Evolutionary conservation across 352 stramenopile species (phyloP).

Genomic region (Globisporangium acanthophoron): DNA sequence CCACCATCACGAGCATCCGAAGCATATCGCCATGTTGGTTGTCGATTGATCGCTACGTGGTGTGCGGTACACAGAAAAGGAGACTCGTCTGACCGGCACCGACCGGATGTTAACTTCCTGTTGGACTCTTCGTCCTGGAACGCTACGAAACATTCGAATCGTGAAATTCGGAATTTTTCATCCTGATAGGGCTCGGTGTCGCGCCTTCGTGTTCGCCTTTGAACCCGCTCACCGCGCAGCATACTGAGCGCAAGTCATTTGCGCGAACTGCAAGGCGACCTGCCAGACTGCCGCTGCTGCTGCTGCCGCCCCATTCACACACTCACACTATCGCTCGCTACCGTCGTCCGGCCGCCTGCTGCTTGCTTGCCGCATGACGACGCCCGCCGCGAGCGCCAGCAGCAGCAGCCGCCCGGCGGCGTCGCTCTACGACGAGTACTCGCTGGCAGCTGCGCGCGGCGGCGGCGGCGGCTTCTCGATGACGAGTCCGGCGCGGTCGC

Average conservation of each 20-base stretch:
- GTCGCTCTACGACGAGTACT: slow-evolving; percentile 69
- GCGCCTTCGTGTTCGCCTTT: background rate
- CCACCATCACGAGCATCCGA: too few species aligned
- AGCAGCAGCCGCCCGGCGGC: background rate
- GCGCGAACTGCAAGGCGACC: background rate
- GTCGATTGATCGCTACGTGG: too few species aligned
- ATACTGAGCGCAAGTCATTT: background rate
- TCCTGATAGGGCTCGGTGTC: slow-evolving; percentile 1
- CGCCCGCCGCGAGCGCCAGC: background rate
- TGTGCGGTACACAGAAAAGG: too few species aligned
- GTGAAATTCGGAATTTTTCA: background rate
- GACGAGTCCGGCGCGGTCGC: slow-evolving; percentile 17
- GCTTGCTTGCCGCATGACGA: background rate
- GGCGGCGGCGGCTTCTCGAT: slow-evolving; percentile 5
- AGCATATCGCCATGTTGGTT: too few species aligned
- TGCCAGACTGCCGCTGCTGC: background rate
- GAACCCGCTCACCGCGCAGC: background rate
- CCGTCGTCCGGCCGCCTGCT: background rate
- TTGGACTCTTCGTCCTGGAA: too few species aligned
- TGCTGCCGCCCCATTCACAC: background rate
- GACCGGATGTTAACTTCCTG: too few species aligned
- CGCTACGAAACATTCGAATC: too few species aligned
- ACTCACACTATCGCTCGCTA: background rate
- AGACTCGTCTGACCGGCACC: too few species aligned
- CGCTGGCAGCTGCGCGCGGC: slow-evolving; percentile 31